Conservation (phyloP, 2,329 filamentous ascomycete species). For the Pseudocercospora ulei region DNA sequence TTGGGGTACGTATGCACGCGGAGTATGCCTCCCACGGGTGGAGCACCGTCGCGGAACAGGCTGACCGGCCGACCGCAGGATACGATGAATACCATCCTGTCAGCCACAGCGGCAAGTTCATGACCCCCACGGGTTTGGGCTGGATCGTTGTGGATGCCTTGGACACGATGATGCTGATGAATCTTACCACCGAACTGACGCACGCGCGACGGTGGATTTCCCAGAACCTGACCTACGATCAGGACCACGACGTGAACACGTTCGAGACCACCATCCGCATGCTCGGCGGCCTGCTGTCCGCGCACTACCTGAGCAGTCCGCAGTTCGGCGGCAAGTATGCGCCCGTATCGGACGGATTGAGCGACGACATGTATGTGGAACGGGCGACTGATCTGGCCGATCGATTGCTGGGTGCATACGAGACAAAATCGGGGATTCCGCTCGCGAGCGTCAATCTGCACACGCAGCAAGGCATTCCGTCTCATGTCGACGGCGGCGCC, state of each 20-base stretch:
- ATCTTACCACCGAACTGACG: slow-evolving; percentile 72
- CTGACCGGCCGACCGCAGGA: slow-evolving; percentile 34
- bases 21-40: slow-evolving; percentile 18
- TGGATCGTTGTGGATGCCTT: slow-evolving; percentile 98
- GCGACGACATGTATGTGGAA: slow-evolving; percentile 88
- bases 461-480: slow-evolving; percentile 63
- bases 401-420: slow-evolving; percentile 75
- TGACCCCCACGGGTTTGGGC: slow-evolving; percentile 80
- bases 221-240: slow-evolving; percentile 70
- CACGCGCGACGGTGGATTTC: slow-evolving; percentile 85
- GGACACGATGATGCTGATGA: slow-evolving; percentile 98
- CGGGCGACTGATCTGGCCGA: slow-evolving; percentile 91
- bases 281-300: slow-evolving; percentile 83
- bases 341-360: slow-evolving; percentile 60
- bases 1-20: slow-evolving; percentile 60
- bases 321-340: slow-evolving; percentile 63
- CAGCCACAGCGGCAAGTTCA: slow-evolving; percentile 66
- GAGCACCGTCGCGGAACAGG: neutral
- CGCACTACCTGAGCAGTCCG: slow-evolving; percentile 78
- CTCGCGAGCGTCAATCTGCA: slow-evolving; percentile 84
- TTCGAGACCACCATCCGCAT: slow-evolving; percentile 98
- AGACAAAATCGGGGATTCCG: slow-evolving; percentile 75
- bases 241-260: slow-evolving; percentile 90
- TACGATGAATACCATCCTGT: slow-evolving; percentile 81
- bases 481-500: slow-evolving; percentile 75